phyloP scores from a whole-genome alignment of 225 moss, liverwort and hornwort genomes.

The Asterella californica region DNA sequence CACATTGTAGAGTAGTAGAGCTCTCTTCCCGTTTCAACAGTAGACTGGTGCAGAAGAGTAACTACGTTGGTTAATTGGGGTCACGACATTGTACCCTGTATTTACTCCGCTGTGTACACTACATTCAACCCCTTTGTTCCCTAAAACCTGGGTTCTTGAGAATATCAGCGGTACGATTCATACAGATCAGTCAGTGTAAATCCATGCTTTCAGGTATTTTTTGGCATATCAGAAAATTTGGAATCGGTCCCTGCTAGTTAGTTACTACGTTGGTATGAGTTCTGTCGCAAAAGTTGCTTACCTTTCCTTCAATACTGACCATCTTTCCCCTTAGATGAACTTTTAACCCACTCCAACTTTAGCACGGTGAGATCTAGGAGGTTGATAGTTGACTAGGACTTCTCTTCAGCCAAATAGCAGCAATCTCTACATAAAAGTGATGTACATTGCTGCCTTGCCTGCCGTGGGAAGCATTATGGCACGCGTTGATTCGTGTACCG shows the following conservation, averaged over 20 bases:
- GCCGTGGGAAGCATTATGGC: not conserved
- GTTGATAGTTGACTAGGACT: constrained; percentile 13
- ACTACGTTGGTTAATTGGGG: constrained; percentile 34
- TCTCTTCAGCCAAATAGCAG: not conserved
- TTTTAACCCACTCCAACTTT: not conserved
- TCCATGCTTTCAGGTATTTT: constrained; percentile 24
- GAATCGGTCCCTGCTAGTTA: not conserved
- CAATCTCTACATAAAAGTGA: not conserved
- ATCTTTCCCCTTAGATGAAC: constrained; percentile 12
- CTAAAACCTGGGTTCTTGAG: constrained; percentile 33
- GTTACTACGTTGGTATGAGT: not conserved
- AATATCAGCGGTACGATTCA: constrained; percentile 31
- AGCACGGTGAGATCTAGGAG: not conserved
- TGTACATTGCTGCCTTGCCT: not conserved
- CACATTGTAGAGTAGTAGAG: constrained; percentile 23
- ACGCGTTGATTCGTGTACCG: not conserved
- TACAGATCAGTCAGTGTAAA: constrained; percentile 40
- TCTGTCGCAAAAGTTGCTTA: not conserved
- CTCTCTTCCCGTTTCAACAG: constrained; percentile 28
- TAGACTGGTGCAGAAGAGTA: constrained; percentile 29
- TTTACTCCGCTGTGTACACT: constrained; percentile 50
- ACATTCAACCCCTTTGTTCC: constrained; percentile 36
- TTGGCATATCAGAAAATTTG: constrained; percentile 16
- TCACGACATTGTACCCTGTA: constrained; percentile 38
- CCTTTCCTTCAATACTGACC: not conserved